These are phyloP conservation scores for Tricholoma saponaceum DNA, from an alignment of 768 basidiomycete species.

Conservation along the genomic window DNA sequence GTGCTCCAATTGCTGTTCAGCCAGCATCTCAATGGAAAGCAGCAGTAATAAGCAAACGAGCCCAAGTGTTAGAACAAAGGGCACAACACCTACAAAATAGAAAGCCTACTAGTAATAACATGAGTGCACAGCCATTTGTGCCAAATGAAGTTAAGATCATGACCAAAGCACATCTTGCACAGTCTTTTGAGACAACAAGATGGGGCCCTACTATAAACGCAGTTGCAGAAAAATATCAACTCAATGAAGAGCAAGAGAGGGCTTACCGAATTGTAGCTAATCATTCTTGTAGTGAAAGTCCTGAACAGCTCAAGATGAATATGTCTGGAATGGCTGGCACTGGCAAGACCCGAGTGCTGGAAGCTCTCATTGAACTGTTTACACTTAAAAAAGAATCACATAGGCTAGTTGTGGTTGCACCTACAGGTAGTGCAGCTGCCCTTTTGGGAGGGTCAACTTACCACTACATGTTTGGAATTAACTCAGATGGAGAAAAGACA, in stretches of 20 bases:
- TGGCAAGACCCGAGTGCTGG: no score
- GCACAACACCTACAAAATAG: no score
- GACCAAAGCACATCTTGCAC: not conserved
- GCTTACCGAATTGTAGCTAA: slow-evolving; percentile 18
- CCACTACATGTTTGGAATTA: slow-evolving; percentile 11
- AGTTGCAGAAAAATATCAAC: no score
- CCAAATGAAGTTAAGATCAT: not conserved
- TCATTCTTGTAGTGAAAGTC: slow-evolving; percentile 6
- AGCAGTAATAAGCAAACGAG: no score
- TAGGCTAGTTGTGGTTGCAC: slow-evolving; percentile 9
- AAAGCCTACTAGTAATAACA: no score
- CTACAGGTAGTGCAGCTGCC: slow-evolving; percentile 23
- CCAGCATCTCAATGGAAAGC: no score
- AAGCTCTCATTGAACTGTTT: no score
- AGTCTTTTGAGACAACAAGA: not conserved
- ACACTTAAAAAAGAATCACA: no score
- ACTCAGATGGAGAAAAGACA: no score
- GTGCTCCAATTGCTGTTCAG: no score
- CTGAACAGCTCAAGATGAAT: slow-evolving; percentile 22
- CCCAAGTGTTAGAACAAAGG: no score
- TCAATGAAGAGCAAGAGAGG: not conserved
- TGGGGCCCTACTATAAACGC: not conserved
- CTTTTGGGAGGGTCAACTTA: slow-evolving; percentile 24
- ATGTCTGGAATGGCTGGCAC: slow-evolving; percentile 5
- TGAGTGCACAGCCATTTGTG: no score